phyloP scores from a whole-genome alignment of 2,329 filamentous ascomycete species.

The Pseudocercospora crystallina region DNA sequence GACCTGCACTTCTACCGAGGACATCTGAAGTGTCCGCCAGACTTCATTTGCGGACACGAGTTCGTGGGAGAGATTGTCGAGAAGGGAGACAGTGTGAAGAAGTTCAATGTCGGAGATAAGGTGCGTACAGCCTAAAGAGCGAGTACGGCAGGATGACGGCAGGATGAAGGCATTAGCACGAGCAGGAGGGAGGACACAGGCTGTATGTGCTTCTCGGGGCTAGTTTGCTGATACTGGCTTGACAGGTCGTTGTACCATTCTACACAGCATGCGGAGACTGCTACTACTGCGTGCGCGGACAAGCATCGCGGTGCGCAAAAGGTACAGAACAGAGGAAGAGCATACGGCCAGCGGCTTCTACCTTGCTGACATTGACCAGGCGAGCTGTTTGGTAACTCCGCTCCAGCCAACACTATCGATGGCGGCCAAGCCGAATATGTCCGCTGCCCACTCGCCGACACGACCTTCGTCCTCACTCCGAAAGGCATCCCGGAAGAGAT shows the following conservation, averaged over 20 bases:
- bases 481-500: slow-evolving; percentile 69
- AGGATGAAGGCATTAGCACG: too few species aligned
- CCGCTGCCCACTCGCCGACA: slow-evolving; percentile 76
- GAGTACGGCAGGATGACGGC: too few species aligned
- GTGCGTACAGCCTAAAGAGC: slow-evolving; percentile 18
- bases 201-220: too few species aligned
- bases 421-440: slow-evolving; percentile 47
- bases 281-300: slow-evolving; percentile 79
- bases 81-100: slow-evolving; percentile 65
- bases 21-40: slow-evolving; percentile 67
- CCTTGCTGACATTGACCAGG: slow-evolving; percentile 28
- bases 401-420: slow-evolving; percentile 34
- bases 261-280: slow-evolving; percentile 75
- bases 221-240: too few species aligned
- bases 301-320: slow-evolving; percentile 74
- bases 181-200: too few species aligned
- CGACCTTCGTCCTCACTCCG: slow-evolving; percentile 74
- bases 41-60: slow-evolving; percentile 72
- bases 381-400: slow-evolving; percentile 59
- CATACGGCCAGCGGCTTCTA: not conserved
- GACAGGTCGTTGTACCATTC: slow-evolving; percentile 75
- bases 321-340: slow-evolving; percentile 24
- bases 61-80: slow-evolving; percentile 76
- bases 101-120: slow-evolving; percentile 68
- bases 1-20: slow-evolving; percentile 87